These are phyloP conservation scores for Metschnikowia borealis DNA, from an alignment of 805 yeast species.

Conservation along the genomic window DNA sequence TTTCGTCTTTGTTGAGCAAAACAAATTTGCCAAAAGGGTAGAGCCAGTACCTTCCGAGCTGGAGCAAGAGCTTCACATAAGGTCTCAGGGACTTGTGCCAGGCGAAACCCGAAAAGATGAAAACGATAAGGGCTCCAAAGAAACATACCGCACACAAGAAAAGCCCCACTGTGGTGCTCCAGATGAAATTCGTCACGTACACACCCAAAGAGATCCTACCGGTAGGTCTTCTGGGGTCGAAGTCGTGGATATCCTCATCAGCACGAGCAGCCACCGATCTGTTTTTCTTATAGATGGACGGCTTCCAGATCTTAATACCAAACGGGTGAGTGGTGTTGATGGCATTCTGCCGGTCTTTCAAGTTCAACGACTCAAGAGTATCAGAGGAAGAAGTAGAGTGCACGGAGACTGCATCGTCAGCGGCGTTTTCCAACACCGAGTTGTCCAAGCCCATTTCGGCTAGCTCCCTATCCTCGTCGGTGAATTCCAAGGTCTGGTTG, in stretches of 20 bases:
- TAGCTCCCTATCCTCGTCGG: slow-evolving; percentile 1
- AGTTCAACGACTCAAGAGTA: slow-evolving; percentile 78
- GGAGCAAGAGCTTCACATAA: slow-evolving; percentile 58
- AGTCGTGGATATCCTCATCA: slow-evolving; percentile 88
- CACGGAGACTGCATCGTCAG: slow-evolving; percentile 24
- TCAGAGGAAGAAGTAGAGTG: slow-evolving; percentile 32
- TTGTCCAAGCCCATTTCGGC: slow-evolving; percentile 14
- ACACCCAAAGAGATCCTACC: slow-evolving; percentile 60
- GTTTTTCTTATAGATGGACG: slow-evolving; percentile 88
- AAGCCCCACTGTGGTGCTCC: slow-evolving; percentile 74
- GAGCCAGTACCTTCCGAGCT: slow-evolving; percentile 66
- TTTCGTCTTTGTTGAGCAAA: slow-evolving; percentile 68
- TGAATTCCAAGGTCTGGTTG: slow-evolving; percentile 7
- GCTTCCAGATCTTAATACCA: slow-evolving; percentile 98
- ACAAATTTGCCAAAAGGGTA: slow-evolving; percentile 91
- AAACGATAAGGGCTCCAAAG: slow-evolving; percentile 44
- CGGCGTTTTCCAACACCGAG: slow-evolving; percentile 10
- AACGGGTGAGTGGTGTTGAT: slow-evolving; percentile 96
- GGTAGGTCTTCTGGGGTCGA: slow-evolving; percentile 41
- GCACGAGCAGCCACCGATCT: slow-evolving; percentile 91
- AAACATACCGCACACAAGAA: slow-evolving; percentile 52
- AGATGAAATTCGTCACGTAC: slow-evolving; percentile 60
- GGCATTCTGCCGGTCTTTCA: slow-evolving; percentile 91
- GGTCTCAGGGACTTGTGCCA: slow-evolving; percentile 49
- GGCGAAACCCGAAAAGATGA: slow-evolving; percentile 39